Evolutionary conservation across 2,329 filamentous ascomycete species (phyloP).

Genomic region (Thielaviopsis ethacetica): DNA sequence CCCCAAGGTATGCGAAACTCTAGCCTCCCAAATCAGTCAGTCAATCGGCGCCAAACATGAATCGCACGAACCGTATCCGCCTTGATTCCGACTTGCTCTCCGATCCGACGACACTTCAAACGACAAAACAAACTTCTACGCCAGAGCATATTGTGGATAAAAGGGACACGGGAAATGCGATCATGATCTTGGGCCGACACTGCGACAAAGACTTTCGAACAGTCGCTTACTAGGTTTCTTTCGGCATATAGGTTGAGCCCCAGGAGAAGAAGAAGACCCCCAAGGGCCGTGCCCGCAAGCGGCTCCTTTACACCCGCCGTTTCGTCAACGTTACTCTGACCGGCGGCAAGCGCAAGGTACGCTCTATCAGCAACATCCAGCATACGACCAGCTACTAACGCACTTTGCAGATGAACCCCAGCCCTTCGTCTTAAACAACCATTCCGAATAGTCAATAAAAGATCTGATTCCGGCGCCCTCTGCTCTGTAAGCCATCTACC

Average conservation of each 20-base stretch:
- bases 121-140: background rate
- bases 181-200: background rate
- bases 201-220: background rate
- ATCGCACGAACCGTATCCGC: background rate
- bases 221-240: background rate
- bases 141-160: background rate
- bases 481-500: slow-evolving; percentile 5
- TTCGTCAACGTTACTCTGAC: slow-evolving; percentile 98
- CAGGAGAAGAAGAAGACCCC: slow-evolving; percentile 95
- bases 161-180: background rate
- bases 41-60: background rate
- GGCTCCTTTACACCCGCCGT: slow-evolving; percentile 86
- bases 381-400: background rate
- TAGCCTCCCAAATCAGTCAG: slow-evolving; percentile 10
- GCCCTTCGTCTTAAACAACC: slow-evolving; percentile 22
- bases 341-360: slow-evolving; percentile 93
- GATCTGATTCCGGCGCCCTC: slow-evolving; percentile 6
- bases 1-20: slow-evolving; percentile 53
- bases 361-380: background rate
- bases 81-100: background rate
- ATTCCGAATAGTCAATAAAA: slow-evolving; percentile 9
- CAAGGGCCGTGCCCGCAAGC: slow-evolving; percentile 96
- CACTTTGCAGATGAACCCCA: slow-evolving; percentile 24
- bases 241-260: slow-evolving; percentile 49
- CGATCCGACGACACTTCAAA: background rate